Evolutionary conservation across 352 stramenopile species (phyloP).

Genomic region (Thalassiosira livingstoniorum): DNA sequence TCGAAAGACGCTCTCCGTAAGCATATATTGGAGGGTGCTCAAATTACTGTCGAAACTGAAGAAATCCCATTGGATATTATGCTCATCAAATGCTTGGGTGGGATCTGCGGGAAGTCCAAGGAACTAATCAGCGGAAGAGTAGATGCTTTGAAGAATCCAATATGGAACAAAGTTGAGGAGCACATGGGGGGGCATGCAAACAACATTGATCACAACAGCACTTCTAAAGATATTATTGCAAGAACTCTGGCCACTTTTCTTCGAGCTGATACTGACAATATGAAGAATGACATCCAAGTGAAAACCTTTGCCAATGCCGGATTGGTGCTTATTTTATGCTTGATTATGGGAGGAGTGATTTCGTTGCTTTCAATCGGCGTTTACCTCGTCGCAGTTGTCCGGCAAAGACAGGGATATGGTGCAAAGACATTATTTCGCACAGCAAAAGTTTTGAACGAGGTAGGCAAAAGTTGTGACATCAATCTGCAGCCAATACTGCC

Average conservation of each 20-base stretch:
- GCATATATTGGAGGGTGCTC: too few relatives aligned
- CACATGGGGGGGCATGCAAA: too few relatives aligned
- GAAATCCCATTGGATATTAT: background rate
- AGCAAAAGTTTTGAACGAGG: too few relatives aligned
- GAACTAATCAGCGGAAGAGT: background rate
- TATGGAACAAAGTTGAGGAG: background rate
- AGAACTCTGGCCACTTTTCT: background rate
- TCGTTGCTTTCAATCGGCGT: background rate
- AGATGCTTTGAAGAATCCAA: background rate
- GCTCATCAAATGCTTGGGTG: background rate
- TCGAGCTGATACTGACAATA: background rate
- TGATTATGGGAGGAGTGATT: constrained; percentile 1
- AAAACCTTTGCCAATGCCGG: background rate
- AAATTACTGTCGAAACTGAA: background rate
- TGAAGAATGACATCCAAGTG: background rate
- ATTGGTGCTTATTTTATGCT: background rate
- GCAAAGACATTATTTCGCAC: too few relatives aligned
- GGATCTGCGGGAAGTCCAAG: background rate
- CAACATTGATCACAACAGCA: too few relatives aligned
- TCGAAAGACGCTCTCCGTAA: too few relatives aligned
- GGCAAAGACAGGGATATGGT: too few relatives aligned
- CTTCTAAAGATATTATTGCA: too few relatives aligned
- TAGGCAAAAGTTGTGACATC: too few relatives aligned
- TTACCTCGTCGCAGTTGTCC: too few relatives aligned
- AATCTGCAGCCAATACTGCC: too few relatives aligned